phyloP scores from a whole-genome alignment of 345 rosid genomes.

The Adansonia digitata region DNA sequence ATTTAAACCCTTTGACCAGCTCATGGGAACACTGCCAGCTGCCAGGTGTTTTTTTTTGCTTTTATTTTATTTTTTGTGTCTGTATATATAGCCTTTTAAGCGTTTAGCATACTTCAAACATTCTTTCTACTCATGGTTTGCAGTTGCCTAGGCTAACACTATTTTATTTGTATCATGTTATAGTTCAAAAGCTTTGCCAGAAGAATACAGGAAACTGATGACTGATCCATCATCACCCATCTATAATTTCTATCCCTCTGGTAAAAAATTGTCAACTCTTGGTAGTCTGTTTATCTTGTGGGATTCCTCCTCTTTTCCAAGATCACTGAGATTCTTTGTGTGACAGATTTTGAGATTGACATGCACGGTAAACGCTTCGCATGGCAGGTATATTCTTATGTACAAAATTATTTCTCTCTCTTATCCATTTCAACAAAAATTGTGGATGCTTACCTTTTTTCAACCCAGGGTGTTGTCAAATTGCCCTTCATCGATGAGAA shows the following conservation, averaged over 20 bases:
- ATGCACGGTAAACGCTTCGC: conserved; percentile 98
- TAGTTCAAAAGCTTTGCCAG: conserved; percentile 90
- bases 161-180: conserved; percentile 20
- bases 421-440: neutral
- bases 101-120: neutral
- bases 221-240: conserved; percentile 79
- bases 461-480: conserved; percentile 79
- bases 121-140: neutral
- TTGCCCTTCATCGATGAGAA: conserved; percentile 92
- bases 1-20: conserved; percentile 97
- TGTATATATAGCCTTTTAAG: neutral
- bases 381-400: conserved; percentile 74
- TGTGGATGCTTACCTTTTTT: conserved; percentile 9
- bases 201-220: conserved; percentile 74
- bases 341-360: conserved; percentile 89
- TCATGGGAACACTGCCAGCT: conserved; percentile 96
- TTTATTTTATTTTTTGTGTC: neutral
- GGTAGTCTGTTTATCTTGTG: conserved; percentile 4
- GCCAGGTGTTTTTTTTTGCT: conserved; percentile 51
- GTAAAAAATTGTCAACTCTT: conserved; percentile 29
- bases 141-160: conserved; percentile 13
- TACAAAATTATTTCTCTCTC: neutral
- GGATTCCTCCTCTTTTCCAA: neutral
- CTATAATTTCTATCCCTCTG: conserved; percentile 68
- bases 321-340: conserved; percentile 10